phyloP scores from a whole-genome alignment of 2,329 filamentous ascomycete genomes.

The Xylariaceae sp. region DNA sequence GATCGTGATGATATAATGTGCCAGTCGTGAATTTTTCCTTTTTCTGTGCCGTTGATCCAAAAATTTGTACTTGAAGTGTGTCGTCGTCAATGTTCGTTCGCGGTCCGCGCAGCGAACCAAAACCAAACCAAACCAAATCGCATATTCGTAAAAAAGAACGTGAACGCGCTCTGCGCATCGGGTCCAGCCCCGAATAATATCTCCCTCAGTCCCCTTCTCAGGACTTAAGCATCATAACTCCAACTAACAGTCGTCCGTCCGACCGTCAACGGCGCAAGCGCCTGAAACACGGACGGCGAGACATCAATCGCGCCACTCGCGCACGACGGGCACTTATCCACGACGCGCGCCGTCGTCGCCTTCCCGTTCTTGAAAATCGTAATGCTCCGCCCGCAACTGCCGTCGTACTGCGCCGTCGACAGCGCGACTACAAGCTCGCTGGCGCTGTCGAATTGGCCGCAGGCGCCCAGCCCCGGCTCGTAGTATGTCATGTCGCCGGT shows the following conservation, averaged over 20 bases:
- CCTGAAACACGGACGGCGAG: slow-evolving; percentile 28
- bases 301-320: slow-evolving; percentile 29
- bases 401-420: slow-evolving; percentile 23
- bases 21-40: too few species aligned
- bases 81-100: too few species aligned
- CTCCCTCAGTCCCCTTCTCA: too few species aligned
- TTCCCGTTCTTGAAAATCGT: slow-evolving; percentile 24
- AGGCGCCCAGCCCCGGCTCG: slow-evolving; percentile 28
- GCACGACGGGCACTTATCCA: slow-evolving; percentile 32
- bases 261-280: slow-evolving; percentile 21
- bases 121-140: too few species aligned
- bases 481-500: slow-evolving; percentile 29
- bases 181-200: too few species aligned
- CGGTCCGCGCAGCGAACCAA: too few species aligned
- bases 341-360: slow-evolving; percentile 26
- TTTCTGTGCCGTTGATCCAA: too few species aligned
- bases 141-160: too few species aligned
- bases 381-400: slow-evolving; percentile 31
- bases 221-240: slow-evolving; percentile 4
- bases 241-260: slow-evolving; percentile 28
- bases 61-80: too few species aligned
- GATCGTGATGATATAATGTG: too few species aligned
- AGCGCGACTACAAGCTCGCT: slow-evolving; percentile 28
- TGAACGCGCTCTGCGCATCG: too few species aligned
- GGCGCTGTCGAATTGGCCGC: slow-evolving; percentile 24